phyloP scores from a whole-genome alignment of 78 protist genomes.

The Acrasis kona region DNA sequence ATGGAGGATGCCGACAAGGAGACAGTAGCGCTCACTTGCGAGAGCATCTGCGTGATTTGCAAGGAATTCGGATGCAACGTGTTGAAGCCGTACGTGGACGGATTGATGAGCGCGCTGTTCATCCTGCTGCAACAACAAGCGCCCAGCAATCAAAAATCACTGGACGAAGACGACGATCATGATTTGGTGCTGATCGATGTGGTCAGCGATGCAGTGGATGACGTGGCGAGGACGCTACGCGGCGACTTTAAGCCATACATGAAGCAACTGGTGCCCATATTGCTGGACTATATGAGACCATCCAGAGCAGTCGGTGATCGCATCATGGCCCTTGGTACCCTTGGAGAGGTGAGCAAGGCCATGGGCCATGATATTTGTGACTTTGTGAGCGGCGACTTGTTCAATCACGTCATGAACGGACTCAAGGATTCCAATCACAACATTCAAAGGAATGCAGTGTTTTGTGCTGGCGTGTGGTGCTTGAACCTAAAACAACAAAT shows the following conservation, averaged over 20 bases:
- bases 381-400: not conserved
- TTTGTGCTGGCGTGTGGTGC: not conserved
- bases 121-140: not conserved
- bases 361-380: not conserved
- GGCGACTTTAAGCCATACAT: not conserved
- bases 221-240: not conserved
- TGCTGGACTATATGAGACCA: not conserved
- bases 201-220: not conserved
- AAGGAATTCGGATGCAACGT: not conserved
- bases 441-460: not conserved
- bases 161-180: not conserved
- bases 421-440: not conserved
- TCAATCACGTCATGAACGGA: not conserved
- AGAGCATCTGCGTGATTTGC: not conserved
- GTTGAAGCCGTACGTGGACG: not conserved
- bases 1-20: not conserved
- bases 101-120: not conserved
- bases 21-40: not conserved
- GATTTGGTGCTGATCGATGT: not conserved
- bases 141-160: not conserved
- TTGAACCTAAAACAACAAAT: not conserved
- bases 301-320: not conserved
- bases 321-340: not conserved
- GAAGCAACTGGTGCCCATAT: not conserved
- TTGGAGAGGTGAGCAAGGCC: not conserved